Evolutionary conservation across 129 eudicot genomes (phyloP), one percentile per base, ranked within the genome.

Genomic region (Smallanthus sonchifolius): DNA sequence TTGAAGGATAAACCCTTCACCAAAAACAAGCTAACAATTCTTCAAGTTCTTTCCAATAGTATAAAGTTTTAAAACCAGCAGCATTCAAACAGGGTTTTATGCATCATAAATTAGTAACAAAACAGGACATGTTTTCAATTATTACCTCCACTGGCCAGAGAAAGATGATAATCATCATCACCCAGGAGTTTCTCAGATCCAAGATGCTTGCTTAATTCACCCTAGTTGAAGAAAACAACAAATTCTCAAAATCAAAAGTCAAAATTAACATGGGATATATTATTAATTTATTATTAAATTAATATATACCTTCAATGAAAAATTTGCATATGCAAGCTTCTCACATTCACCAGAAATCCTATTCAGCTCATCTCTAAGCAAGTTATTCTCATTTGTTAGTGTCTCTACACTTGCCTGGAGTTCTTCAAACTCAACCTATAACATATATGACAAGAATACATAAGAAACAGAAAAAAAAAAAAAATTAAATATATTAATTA

Each of bases 61-160:
- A 15, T 34, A 36, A 63, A 8, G 15, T 65, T 4, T 19, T 7
- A 65, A 38, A 65, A 52, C 60, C 17, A 36, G 32, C 28, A 65
- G 69, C 69, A 64, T 38, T 65, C 69, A 39, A 5, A 65, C 47
- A 65, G 45, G 49, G 30, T 38, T 65, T 38, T 65, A 65, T 38
- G 69, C 49, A 39, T 65, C 39, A 7, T 7, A 10, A 64, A 0
- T 24, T 24, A 64, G 30, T 36, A 64, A 64, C 28, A 40, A 64
- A 38, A 39, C 30, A 9, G 15, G 44, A 0, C 6, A 15, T 36
- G 15, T 7, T 10, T 2, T 59, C 7, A 35, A 14, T 13, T 34
- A 15, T 36, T 38, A 63, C 42, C 47, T 63, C 36, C 10, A 13
- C n/a, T 37, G 6, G 4, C 45, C 13, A 35, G 45, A 36, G 68